Base-by-base conservation (phyloP, 1,284 basidiomycete genomes). In the Abortiporus biennis region DNA sequence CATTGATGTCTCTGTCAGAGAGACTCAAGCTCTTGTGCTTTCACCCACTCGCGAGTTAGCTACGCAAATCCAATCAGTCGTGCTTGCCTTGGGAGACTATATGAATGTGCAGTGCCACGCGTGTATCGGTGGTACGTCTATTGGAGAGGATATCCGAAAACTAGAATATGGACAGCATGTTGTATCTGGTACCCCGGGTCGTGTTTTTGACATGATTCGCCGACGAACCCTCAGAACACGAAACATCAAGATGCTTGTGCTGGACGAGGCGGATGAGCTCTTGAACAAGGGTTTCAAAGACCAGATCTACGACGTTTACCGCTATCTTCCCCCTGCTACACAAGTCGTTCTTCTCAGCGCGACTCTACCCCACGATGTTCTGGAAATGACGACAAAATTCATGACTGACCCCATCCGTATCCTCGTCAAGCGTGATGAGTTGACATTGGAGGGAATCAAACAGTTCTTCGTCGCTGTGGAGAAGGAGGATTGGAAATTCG, bases 401-500 rank as follows among this genome's bases (percentile, higher is more conserved):
- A 99, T 99, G 96, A 97, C 92, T 38, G 95, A 99, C 63, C 93
- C 92, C 17, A 91, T 99, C 55, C 87, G 95, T 42, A 98, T 99
- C 59, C 85, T 99, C 49, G 96, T 99, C 65, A 98, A 99, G 74
- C 93, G 95, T 83, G 96, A 99, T 63, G 96, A 99, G 67, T 78
- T 99, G 73, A 99, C 96, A 37, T 76, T 99, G 43, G 96, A 99
- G 64, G 95, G 96, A 19, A 99, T 99, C 74, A 99, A 98, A 65
- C 96, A 99, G 63, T 99, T 99, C 76, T 99, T 97, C 67, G 93
- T 99, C 34, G 95, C 95, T 21, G 95, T 99, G 44, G 96, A 99
- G 69, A 98, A 98, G 72, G 96, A 99, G 66, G 96, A 99, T 58
- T 99, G 95, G 95, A 99, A 99, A 64, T 95, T 98, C 57, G 96